Evolutionary conservation across 768 basidiomycete species (phyloP).

Genomic region (Boletus rubropictus): DNA sequence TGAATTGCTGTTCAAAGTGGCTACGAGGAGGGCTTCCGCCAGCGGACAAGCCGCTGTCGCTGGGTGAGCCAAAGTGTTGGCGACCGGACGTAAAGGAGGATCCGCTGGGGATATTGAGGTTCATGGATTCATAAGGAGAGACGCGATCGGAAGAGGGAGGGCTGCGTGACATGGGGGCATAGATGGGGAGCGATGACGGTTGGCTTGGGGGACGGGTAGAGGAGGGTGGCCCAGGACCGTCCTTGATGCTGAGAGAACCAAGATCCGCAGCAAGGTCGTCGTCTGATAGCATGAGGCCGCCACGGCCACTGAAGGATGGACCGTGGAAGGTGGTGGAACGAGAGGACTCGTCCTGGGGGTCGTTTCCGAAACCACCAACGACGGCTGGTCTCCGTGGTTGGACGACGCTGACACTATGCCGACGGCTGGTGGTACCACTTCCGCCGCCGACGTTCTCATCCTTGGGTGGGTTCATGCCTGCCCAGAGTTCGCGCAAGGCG

Average conservation of each 20-base stretch:
- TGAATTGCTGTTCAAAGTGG: slow-evolving; percentile 43
- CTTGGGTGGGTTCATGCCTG: slow-evolving; percentile 56
- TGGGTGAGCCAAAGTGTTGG: slow-evolving; percentile 51
- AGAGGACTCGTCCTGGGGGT: slow-evolving; percentile 37
- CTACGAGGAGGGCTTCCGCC: slow-evolving; percentile 46
- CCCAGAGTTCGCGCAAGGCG: slow-evolving; percentile 70
- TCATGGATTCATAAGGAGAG: slow-evolving; percentile 57
- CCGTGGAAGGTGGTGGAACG: slow-evolving; percentile 31
- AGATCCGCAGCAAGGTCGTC: slow-evolving; percentile 77
- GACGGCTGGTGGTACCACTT: slow-evolving; percentile 76
- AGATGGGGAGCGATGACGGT: slow-evolving; percentile 72
- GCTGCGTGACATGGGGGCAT: slow-evolving; percentile 62
- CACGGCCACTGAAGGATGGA: slow-evolving; percentile 40
- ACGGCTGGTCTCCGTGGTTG: slow-evolving; percentile 64
- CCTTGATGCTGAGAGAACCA: slow-evolving; percentile 50
- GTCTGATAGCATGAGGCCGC: slow-evolving; percentile 66
- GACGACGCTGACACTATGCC: slow-evolving; percentile 80
- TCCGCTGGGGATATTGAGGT: slow-evolving; percentile 50
- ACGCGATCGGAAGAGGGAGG: slow-evolving; percentile 48
- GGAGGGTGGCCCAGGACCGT: slow-evolving; percentile 34
- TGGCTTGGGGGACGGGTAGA: slow-evolving; percentile 54
- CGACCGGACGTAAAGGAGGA: slow-evolving; percentile 39
- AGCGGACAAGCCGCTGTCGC: slow-evolving; percentile 50
- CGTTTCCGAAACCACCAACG: slow-evolving; percentile 53
- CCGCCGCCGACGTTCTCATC: slow-evolving; percentile 60